Base-by-base conservation (phyloP, 441 rosid genomes). In the Populus hybrid region DNA sequence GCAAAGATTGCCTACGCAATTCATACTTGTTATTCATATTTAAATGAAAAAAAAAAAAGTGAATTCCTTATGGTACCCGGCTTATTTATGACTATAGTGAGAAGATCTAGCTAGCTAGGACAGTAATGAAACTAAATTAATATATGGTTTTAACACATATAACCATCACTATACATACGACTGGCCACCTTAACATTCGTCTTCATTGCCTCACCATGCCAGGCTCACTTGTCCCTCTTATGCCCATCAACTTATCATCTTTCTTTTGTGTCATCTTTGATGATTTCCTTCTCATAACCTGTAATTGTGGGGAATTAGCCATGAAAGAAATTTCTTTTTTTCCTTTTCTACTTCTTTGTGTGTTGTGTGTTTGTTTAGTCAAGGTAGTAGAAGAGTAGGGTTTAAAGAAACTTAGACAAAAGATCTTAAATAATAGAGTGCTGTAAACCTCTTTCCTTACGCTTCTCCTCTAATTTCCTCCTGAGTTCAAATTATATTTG, bases 161-260 rank as follows among this genome's bases (percentile, higher is more conserved):
- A 53, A 53, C 61, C 1, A 50, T 50, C 59, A 50, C 59, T 14
- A 5, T 50, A 50, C 19, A 16, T 1, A 5, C 35, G 46, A 10
- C 3, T 46, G 18, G 53, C 53, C 53, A 46, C 18, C 16, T 46
- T 46, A 46, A 46, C 2, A 14, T 34, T 28, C 6, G 3, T 42
- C 26, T 35, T 11, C 21, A n/a, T 64, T 34, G 36, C 30, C 82
- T 88, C 87, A 87, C 87, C 91, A 89, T 53, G 68, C 73, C 70
- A 82, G 66, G 80, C 92, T 88, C 23, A 53, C 57, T n/a, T 36
- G 86, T 83, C 86, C 90, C 85, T 82, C 86, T 85, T 34, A 84
- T 77, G 42, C 79, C 73, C 84, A 35, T 85, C 80, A 81, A 7
- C 81, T 83, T 86, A 28, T 85, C 85, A 9, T 70, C 76, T 76